phyloP scores from a whole-genome alignment of 176 grass and related monocot genomes.

The Olyra latifolia region DNA sequence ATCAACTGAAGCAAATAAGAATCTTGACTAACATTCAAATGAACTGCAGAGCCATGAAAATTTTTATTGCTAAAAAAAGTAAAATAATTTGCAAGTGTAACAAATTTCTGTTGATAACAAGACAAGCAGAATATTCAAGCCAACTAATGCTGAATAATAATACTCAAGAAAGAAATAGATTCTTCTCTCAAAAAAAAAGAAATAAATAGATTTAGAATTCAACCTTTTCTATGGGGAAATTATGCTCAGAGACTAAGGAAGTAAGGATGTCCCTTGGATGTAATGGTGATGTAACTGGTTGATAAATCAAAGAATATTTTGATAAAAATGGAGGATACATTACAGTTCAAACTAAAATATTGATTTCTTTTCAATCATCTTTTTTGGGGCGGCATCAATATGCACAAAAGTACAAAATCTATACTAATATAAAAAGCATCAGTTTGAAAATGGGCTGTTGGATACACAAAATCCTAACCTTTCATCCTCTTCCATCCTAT shows the following conservation, averaged over 20 bases:
- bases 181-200: not conserved
- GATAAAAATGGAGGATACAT: not conserved
- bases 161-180: not conserved
- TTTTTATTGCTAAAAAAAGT: not conserved
- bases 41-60: not conserved
- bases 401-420: not conserved
- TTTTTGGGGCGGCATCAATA: not conserved
- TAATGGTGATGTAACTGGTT: not conserved
- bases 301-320: not conserved
- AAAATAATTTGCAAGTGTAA: not conserved
- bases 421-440: too few species aligned
- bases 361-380: not conserved
- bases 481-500: too few species aligned
- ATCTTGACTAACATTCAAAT: constrained; percentile 5
- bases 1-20: not conserved
- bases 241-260: not conserved
- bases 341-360: not conserved
- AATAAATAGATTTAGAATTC: not conserved
- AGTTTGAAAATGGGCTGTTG: too few species aligned
- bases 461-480: too few species aligned
- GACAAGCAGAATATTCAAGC: not conserved
- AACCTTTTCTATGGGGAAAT: not conserved
- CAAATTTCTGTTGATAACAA: not conserved
- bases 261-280: constrained; percentile 3
- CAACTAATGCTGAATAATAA: not conserved